Conservation (phyloP, 2,329 filamentous ascomycete species). For the Aspergillus candidus region DNA sequence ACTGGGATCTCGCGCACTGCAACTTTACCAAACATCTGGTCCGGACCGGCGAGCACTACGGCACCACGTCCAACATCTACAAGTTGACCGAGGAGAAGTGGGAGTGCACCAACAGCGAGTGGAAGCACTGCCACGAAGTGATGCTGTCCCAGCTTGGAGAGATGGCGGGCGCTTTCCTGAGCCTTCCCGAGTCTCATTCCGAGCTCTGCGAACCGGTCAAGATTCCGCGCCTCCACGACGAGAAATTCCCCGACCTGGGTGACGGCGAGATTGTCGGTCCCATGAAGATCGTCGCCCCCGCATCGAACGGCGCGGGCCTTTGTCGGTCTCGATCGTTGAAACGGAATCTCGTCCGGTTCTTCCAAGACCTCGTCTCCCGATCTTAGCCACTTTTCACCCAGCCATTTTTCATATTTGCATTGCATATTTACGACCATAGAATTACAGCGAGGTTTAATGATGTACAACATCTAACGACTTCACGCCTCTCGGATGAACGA, state of each 20-base stretch:
- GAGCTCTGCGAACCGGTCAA: conserved; percentile 47
- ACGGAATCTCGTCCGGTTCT: conserved; percentile 40
- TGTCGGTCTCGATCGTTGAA: conserved; percentile 37
- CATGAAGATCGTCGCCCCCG: conserved; percentile 55
- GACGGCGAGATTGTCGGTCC: conserved; percentile 92
- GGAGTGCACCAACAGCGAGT: conserved; percentile 68
- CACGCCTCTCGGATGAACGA: conserved; percentile 15
- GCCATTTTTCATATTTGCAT: neutral
- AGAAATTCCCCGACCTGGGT: conserved; percentile 82
- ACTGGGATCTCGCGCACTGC: conserved; percentile 76
- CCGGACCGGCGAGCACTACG: conserved; percentile 84
- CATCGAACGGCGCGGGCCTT: conserved; percentile 35
- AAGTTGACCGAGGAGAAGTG: conserved; percentile 82
- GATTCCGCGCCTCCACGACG: conserved; percentile 43
- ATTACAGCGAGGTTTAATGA: conserved; percentile 16
- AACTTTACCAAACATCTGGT: conserved; percentile 88
- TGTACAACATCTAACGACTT: conserved; percentile 18
- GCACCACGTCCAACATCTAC: conserved; percentile 82
- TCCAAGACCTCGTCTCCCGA: conserved; percentile 38
- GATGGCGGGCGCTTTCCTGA: conserved; percentile 31
- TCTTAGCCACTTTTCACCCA: conserved; percentile 13
- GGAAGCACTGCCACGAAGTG: conserved; percentile 64
- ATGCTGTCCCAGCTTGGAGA: conserved; percentile 49
- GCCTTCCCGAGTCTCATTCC: conserved; percentile 33
- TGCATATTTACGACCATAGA: conserved; percentile 24